Evolutionary conservation across 2,329 filamentous ascomycete species (phyloP).

Genomic region (Juglanconis oblonga): DNA sequence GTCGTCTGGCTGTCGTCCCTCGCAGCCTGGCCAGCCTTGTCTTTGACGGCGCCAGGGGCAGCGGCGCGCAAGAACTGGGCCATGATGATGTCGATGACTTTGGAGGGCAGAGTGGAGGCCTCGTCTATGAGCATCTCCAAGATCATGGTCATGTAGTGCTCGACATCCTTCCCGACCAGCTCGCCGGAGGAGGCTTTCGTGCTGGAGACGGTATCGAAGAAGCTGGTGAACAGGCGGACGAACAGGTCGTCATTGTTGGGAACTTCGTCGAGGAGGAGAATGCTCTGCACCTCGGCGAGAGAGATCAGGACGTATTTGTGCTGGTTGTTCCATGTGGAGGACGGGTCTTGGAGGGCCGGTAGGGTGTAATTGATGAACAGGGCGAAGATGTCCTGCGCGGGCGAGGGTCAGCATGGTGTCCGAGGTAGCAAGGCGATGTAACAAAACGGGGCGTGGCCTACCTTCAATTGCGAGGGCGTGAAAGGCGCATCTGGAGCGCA

Average conservation of each 20-base stretch:
- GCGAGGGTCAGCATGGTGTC: background rate
- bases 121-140: constrained; percentile 87
- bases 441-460: constrained; percentile 35
- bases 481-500: constrained; percentile 96
- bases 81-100: constrained; percentile 88
- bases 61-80: constrained; percentile 92
- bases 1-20: constrained; percentile 77
- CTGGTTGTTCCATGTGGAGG: constrained; percentile 87
- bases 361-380: constrained; percentile 82
- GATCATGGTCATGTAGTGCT: constrained; percentile 86
- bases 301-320: constrained; percentile 89
- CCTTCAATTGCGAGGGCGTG: constrained; percentile 85
- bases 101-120: constrained; percentile 69
- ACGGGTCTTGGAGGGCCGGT: constrained; percentile 79
- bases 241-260: constrained; percentile 78
- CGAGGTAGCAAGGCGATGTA: background rate
- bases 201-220: constrained; percentile 88
- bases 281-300: constrained; percentile 89
- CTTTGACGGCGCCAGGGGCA: constrained; percentile 61
- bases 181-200: constrained; percentile 74
- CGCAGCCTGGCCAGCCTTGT: constrained; percentile 51
- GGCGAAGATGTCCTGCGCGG: constrained; percentile 79
- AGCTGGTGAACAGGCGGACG: constrained; percentile 76
- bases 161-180: constrained; percentile 86
- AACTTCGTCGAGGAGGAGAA: constrained; percentile 85